Evolutionary conservation across 768 basidiomycete genomes (phyloP), one percentile per base, ranked within the genome.

Genomic region (Podaxis pistillaris): DNA sequence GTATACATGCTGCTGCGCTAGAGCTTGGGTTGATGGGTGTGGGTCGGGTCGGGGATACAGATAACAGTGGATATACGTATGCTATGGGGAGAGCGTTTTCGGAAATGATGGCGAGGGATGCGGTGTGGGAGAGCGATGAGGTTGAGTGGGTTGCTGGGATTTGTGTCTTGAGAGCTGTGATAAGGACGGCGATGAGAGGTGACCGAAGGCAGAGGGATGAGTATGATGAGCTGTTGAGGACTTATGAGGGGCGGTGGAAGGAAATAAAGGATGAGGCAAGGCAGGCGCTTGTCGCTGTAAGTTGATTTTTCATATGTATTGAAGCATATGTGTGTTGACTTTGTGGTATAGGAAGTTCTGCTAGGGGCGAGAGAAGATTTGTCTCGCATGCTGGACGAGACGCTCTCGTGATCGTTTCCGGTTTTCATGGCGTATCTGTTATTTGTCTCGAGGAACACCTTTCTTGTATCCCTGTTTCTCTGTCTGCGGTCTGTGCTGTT

Each of bases 61-160:
- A 81, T 54, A 75, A 75, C 28, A 76, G 75, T 38, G 78, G 76
- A 19, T 84, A 83, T 58, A 73, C 75, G 28, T 79, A 78, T 56
- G 75, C 75, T 6, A 76, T 77, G 68, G 78, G 79, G 26, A 73
- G 80, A 61, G 75, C 78, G 2, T 83, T 86, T 67, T 84, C 83
- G 0, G 83, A 86, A 69, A 80, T 83, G 80, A 79, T 86, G 69
- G 86, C 81, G 3, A 75, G 85, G n/a, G 86, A 87, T 66, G 82
- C 83, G 17, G 85, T 87, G 15, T 88, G 86, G 86, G 86, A 87
- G 69, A 62, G 77, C 0, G 86, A 87, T 60, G 86, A 87, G 67
- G 86, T 87, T 33, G 86, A 87, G 69, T 88, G 86, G 86, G 85
- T 86, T 17, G 84, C 85, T 19, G 87, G 87, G 2, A 82, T 86